Base-by-base conservation (phyloP, 1,284 basidiomycete genomes). In the Moesziomyces parantarcticus region DNA sequence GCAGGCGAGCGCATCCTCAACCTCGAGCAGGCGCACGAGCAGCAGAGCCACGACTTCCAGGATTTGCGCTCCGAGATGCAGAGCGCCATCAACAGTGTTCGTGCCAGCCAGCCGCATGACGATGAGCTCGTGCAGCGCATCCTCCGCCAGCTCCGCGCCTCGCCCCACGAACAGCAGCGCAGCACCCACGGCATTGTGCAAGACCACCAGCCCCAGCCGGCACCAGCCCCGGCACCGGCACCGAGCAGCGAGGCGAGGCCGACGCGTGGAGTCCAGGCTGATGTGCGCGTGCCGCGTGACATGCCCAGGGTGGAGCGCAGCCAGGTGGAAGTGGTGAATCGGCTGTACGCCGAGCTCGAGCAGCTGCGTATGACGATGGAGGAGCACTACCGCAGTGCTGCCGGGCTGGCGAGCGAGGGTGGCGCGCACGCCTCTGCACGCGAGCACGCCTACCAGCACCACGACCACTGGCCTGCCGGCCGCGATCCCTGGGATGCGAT, bases 1-100 rank as follows among this genome's bases (percentile, higher is more conserved):
- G 74, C 76, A 6, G 68, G 74, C 11, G 71, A 76, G 41, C 54
- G 72, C 36, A 71, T 78, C 25, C 25, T 75, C 22, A 66, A 58
- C 41, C 42, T 78, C 18, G 75, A 78, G 45, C 68, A 65, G 41
- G 62, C 62, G 13, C 69, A 72, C 40, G 65, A 72, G 58, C 50
- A 65, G 56, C 71, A 74, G 55, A 64, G 61, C 45, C 65, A 69
- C 22, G 71, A 74, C 25, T 64, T 74, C 42, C 65, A 74, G 16
- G 65, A 57, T 3, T 40, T 74, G 45, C 51, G 71, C 5, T 49
- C 42, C 20, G 71, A 74, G 49, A 68, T 74, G 66, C 61, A 69
- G 36, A 56, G 34, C 18, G 66, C 58, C 14, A 40, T 69, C 40
- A 54, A 66, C 32, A 66, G 69, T 43, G 71, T 74, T 2, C 57